phyloP scores from a whole-genome alignment of 306 rosid species.

The Quercus robur region DNA sequence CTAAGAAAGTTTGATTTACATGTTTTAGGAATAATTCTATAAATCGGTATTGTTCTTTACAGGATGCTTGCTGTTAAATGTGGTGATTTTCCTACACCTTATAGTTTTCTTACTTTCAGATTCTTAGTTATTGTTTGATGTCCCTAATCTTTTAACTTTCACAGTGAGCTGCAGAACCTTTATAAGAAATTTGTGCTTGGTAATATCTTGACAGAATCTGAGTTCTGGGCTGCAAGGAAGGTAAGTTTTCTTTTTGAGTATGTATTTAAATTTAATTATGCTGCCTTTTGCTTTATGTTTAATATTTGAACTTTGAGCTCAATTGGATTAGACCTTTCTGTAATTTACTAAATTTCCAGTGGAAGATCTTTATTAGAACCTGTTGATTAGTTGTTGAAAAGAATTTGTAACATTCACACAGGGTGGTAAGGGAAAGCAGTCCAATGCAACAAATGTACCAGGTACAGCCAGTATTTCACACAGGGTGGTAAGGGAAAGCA shows the following conservation, averaged over 20 bases:
- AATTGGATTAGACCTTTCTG: neutral
- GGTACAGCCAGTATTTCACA: no score
- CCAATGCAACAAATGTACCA: no score
- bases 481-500: no score
- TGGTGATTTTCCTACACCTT: neutral
- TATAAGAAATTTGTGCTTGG: conserved; percentile 79
- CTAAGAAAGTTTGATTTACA: neutral
- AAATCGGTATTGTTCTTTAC: conserved; percentile 5
- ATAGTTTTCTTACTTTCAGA: neutral
- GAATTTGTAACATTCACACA: neutral
- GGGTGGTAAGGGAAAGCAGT: no score
- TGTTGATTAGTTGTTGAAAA: conserved; percentile 4
- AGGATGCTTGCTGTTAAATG: neutral
- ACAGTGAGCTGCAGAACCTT: conserved; percentile 85
- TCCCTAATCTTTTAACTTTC: conserved; percentile 31
- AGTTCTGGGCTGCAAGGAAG: conserved; percentile 97
- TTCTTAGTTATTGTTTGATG: neutral
- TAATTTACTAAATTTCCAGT: neutral
- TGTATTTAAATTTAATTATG: neutral
- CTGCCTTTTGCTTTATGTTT: conserved; percentile 10
- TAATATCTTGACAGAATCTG: conserved; percentile 83
- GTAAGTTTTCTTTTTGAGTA: conserved; percentile 25
- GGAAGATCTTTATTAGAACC: neutral
- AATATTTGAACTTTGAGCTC: conserved; percentile 19
- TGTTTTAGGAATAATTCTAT: neutral